Percentiles rank a stretch among this genome's conserved stretches.
Evolutionary conservation across 2,329 filamentous ascomycete genomes (phyloP).

Genomic region (Pseudogymnoascus sp.): DNA sequence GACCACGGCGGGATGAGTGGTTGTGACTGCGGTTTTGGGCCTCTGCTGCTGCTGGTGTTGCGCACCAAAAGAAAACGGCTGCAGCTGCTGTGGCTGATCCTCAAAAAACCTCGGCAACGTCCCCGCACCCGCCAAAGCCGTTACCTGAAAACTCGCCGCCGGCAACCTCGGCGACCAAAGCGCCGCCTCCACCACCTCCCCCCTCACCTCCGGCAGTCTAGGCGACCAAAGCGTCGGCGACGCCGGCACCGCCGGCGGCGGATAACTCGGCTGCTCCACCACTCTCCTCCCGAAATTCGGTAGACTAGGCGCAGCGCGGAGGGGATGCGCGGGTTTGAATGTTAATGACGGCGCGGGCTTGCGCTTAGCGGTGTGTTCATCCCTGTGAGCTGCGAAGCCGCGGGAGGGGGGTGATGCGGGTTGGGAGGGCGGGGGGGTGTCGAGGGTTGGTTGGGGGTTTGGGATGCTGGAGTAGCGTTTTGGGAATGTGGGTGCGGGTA

Average conservation of each 20-base stretch:
- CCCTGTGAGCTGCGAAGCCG: neutral
- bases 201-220: neutral
- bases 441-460: neutral
- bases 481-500: neutral
- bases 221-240: neutral
- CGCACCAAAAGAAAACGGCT: no score
- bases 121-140: accelerated
- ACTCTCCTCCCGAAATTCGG: neutral
- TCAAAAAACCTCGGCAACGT: neutral
- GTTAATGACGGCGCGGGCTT: neutral
- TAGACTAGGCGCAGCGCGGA: neutral
- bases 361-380: neutral
- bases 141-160: neutral
- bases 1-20: neutral
- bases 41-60: neutral
- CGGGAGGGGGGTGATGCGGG: neutral
- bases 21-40: neutral
- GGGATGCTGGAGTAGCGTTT: neutral
- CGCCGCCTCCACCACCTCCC: neutral
- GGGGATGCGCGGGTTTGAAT: neutral
- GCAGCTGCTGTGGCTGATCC: neutral
- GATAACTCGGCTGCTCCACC: neutral
- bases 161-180: neutral
- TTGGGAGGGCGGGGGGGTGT: neutral
- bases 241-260: neutral